Conservation (phyloP, 176 grass and related monocot genomes). For the Raddia guianensis region DNA sequence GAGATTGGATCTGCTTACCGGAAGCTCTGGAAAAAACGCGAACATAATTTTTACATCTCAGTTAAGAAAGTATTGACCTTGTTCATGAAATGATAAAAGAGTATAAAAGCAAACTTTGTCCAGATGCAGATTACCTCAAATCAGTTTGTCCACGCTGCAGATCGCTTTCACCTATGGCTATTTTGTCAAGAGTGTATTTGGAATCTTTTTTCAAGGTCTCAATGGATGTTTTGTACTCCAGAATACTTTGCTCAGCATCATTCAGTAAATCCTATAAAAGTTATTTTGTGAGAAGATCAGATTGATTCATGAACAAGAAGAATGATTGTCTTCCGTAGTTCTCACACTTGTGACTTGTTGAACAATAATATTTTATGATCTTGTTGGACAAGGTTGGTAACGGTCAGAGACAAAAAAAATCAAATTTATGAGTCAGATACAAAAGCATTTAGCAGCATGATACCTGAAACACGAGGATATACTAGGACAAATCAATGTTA, state of each 20-base stretch:
- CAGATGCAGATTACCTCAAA: constrained; percentile 52
- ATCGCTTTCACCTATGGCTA: constrained; percentile 79
- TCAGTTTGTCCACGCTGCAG: constrained; percentile 72
- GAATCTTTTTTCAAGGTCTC: constrained; percentile 71
- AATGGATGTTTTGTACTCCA: constrained; percentile 65
- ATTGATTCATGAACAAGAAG: constrained; percentile 14
- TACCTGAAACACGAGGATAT: background rate
- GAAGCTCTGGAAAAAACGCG: constrained; percentile 59
- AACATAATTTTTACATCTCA: constrained; percentile 2
- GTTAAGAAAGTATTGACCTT: background rate
- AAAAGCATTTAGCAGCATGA: constrained; percentile 7
- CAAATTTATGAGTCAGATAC: background rate
- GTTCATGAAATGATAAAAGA: constrained; percentile 11
- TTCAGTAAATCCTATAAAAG: constrained; percentile 68
- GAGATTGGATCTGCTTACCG: constrained; percentile 81
- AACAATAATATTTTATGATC: background rate
- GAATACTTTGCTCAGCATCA: constrained; percentile 77
- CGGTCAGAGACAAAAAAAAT: background rate
- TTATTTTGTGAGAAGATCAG: background rate
- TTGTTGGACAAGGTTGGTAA: constrained; percentile 4
- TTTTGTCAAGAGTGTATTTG: constrained; percentile 78
- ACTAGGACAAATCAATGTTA: constrained; percentile 3
- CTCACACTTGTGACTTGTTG: background rate
- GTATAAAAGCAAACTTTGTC: constrained; percentile 19
- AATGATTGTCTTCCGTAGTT: background rate